A percentile compares a stretch with the other conserved stretches of the same genome.
These are phyloP conservation scores for Lyophyllum shimeji DNA, from an alignment of 768 basidiomycete species.

Conservation along the genomic window DNA sequence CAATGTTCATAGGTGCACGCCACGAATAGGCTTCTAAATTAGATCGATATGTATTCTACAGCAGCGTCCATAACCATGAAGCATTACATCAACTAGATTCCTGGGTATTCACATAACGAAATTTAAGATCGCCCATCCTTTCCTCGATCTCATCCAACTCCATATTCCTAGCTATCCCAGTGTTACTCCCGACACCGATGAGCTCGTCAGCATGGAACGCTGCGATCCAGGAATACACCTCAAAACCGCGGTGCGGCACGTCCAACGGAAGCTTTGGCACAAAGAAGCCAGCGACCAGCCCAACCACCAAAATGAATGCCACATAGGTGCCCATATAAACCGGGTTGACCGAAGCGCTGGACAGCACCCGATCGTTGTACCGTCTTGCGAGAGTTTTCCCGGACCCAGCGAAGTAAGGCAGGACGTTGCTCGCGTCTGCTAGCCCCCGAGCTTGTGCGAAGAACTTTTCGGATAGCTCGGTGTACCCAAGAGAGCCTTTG, in stretches of 20 bases:
- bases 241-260: conserved; percentile 29
- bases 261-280: conserved; percentile 27
- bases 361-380: conserved; percentile 30
- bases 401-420: conserved; percentile 42
- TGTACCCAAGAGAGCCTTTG: conserved; percentile 36
- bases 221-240: conserved; percentile 30
- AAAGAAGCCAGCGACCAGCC: conserved; percentile 28
- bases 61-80: too few species aligned
- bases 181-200: conserved; percentile 18
- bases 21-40: not conserved
- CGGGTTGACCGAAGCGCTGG: conserved; percentile 24
- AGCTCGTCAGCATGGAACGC: conserved; percentile 30
- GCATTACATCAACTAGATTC: not conserved
- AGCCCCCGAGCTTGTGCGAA: conserved; percentile 34
- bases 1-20: not conserved
- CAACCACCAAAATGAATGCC: conserved; percentile 25
- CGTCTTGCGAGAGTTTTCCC: conserved; percentile 33
- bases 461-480: conserved; percentile 28
- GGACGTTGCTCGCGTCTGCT: conserved; percentile 39
- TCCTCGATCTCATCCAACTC: conserved; percentile 28
- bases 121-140: conserved; percentile 27
- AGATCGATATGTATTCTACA: not conserved
- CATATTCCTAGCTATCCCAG: conserved; percentile 24
- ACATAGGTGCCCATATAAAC: conserved; percentile 24
- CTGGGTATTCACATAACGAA: conserved; percentile 19